Base-by-base conservation (phyloP, 495 filamentous ascomycete species). In the Neurospora sp. region DNA sequence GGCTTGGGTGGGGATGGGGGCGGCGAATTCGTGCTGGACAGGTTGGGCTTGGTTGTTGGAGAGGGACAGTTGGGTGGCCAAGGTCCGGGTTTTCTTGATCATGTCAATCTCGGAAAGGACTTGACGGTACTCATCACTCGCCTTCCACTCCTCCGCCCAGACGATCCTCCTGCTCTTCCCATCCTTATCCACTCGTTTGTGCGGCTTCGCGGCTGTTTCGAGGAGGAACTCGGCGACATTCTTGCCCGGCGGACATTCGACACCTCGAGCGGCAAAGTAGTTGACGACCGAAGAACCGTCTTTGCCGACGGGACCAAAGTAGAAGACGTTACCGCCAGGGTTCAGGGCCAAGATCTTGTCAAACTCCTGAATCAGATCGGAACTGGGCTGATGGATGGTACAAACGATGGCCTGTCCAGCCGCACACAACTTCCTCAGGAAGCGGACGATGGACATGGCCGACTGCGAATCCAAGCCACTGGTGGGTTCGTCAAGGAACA, bases 221-320 rank as follows among this genome's bases (percentile, higher is more conserved):
- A 97, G 85, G 42, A 97, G 91, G 80, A 94, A 94, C 78, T 97
- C 94, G 38, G 94, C 94, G 14, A 93, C 86, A 79, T 96, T 96
- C 22, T 79, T 81, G 12, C 89, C 89, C 68, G 91, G 93, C 14
- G 89, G 80, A 27, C 83, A 88, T 3, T 88, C 88, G 22, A 93
- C 92, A 72, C 95, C 93, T 37, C 85, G 83, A 75, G 92, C 88
- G 69, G 79, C 79, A 70, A 86, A 87, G 71, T 86, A 85, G 31
- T 83, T 69, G 8, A 83, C 81, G 3, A 85, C 84, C 14, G 84
- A 80, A n/a, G 77, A 79, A 8, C 83, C 85, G 72, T 87, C 82
- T 4, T 83, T 75, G 44, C 83, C 85, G 77, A 90, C 81, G 74
- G 84, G 76, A 9, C 93, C 93, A 76, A 91, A 91, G 79, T 94